These are phyloP conservation scores for Wallacemonas sp. DNA, from an alignment of 208 protist species.

Conservation along the genomic window DNA sequence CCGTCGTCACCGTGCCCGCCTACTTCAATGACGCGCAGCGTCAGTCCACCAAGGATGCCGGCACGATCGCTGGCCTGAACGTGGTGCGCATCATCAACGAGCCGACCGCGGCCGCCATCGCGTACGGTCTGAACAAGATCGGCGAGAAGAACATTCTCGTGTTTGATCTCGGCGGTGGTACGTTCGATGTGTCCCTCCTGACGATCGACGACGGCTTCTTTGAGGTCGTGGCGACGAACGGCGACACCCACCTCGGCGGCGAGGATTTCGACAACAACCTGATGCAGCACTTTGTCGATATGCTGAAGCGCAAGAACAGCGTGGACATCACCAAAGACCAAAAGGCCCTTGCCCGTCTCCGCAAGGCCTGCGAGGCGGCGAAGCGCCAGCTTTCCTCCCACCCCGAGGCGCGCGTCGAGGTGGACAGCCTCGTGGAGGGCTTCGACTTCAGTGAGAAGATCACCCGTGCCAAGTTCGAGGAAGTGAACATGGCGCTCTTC, in stretches of 20 bases:
- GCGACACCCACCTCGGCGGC: conserved; percentile 98
- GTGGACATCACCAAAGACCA: conserved; percentile 59
- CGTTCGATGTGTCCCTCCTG: conserved; percentile 97
- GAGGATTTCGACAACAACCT: conserved; percentile 96
- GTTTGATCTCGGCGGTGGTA: conserved; percentile 97
- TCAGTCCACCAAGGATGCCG: conserved; percentile 98
- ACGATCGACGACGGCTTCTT: conserved; percentile 98
- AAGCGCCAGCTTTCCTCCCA: conserved; percentile 84
- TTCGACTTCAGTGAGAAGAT: conserved; percentile 95
- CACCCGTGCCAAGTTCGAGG: conserved; percentile 97
- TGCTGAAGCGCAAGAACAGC: conserved; percentile 48
- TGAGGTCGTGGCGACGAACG: conserved; percentile 97
- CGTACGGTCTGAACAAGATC: conserved; percentile 96
- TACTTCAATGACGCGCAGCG: conserved; percentile 98
- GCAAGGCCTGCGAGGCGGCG: conserved; percentile 63
- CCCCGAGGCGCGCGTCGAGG: conserved; percentile 91
- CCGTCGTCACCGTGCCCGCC: conserved; percentile 96
- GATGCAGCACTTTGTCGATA: conserved; percentile 48
- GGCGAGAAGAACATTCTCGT: conserved; percentile 90
- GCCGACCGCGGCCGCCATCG: conserved; percentile 97
- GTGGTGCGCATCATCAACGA: conserved; percentile 98
- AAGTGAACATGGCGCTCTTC: conserved; percentile 98
- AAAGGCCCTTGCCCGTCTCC: conserved; percentile 55
- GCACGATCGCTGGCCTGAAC: conserved; percentile 95
- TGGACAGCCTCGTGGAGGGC: conserved; percentile 96